phyloP scores from a whole-genome alignment of 2,329 filamentous ascomycete genomes.

The Diaporthe eres region DNA sequence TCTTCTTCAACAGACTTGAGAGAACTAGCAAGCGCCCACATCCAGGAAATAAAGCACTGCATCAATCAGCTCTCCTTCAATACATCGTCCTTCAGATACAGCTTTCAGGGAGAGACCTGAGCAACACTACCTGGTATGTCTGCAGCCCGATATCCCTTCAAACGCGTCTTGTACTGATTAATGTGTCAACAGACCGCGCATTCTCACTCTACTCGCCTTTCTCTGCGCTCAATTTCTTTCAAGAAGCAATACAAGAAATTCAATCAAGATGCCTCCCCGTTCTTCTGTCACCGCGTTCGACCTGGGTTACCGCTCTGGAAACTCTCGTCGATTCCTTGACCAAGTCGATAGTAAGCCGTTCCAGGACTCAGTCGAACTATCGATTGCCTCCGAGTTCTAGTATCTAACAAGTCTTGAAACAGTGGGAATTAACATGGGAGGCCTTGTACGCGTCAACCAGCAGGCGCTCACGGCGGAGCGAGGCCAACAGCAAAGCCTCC shows the following conservation, averaged over 20 bases:
- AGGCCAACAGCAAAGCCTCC: neutral
- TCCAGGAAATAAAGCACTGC: neutral
- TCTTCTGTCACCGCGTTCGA: neutral
- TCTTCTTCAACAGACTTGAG: neutral
- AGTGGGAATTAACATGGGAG: constrained; percentile 11
- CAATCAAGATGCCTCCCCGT: neutral
- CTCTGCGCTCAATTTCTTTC: neutral
- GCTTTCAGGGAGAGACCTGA: neutral
- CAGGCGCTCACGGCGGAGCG: neutral
- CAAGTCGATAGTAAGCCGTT: constrained; percentile 8
- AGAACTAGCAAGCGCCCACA: neutral
- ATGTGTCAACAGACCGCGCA: neutral
- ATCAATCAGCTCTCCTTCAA: neutral
- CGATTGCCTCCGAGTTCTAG: no score
- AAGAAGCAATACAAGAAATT: neutral
- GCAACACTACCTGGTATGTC: neutral
- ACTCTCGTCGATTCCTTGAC: neutral
- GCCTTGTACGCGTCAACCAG: neutral
- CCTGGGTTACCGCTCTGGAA: constrained; percentile 1
- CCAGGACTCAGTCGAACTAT: no score
- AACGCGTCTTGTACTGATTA: neutral
- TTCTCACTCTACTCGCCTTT: neutral
- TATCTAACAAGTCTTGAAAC: neutral
- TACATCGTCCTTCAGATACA: neutral
- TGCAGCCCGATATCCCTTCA: neutral